These are phyloP conservation scores for Xylaria polymorpha DNA, from an alignment of 2,329 filamentous ascomycete genomes.

Conservation along the genomic window DNA sequence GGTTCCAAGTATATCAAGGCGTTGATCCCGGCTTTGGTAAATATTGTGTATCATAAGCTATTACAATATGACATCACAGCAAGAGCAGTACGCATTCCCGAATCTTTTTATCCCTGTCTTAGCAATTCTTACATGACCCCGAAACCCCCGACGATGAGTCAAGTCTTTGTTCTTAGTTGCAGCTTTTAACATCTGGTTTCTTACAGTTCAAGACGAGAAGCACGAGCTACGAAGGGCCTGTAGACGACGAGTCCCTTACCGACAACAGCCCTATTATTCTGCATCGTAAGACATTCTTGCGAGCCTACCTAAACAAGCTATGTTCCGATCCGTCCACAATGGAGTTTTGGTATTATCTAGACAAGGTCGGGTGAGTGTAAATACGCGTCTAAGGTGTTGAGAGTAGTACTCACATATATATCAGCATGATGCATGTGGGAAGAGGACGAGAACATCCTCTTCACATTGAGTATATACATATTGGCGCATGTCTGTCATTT, in stretches of 20 bases:
- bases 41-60: conserved; percentile 86
- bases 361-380: conserved; percentile 77
- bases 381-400: not conserved
- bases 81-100: conserved; percentile 58
- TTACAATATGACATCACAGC: conserved; percentile 85
- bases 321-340: conserved; percentile 79
- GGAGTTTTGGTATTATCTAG: conserved; percentile 85
- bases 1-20: conserved; percentile 82
- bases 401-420: not conserved
- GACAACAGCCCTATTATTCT: conserved; percentile 80
- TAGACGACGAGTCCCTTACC: conserved; percentile 72
- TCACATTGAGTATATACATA: conserved; percentile 84
- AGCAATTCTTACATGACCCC: not conserved
- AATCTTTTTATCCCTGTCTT: not conserved
- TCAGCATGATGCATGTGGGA: conserved; percentile 82
- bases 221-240: conserved; percentile 73
- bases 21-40: conserved; percentile 85
- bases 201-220: conserved; percentile 69
- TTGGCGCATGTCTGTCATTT: conserved; percentile 76
- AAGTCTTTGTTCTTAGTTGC: not conserved
- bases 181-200: not conserved
- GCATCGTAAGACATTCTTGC: conserved; percentile 80
- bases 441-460: conserved; percentile 77
- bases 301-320: conserved; percentile 80
- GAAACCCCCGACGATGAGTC: not conserved